A percentile compares a stretch with the other conserved stretches of the same genome.
These are phyloP conservation scores for Cryptococcus depauperatus DNA, from an alignment of 1,284 basidiomycete genomes.

Conservation along the genomic window DNA sequence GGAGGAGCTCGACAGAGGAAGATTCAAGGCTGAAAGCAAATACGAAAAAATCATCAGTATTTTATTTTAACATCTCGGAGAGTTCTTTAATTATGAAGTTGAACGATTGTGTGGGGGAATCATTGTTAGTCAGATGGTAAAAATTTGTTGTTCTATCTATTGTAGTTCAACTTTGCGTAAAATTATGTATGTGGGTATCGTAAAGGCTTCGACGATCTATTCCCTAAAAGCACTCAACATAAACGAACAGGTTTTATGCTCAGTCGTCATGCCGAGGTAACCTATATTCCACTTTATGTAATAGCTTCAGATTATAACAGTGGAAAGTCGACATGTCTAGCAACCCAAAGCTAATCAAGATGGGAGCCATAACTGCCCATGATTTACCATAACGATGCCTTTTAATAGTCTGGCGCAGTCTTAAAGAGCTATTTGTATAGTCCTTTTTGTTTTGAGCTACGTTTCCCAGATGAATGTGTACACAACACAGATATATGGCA, in stretches of 20 bases:
- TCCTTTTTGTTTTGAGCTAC: background rate
- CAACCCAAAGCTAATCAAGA: no score
- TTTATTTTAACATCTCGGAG: slow-evolving; percentile 33
- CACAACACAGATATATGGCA: no score
- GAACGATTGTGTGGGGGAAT: background rate
- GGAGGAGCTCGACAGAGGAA: slow-evolving; percentile 42
- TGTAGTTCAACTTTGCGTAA: background rate
- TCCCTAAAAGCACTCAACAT: no score
- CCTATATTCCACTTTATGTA: no score
- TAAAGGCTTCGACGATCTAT: no score
- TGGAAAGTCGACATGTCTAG: no score
- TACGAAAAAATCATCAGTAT: slow-evolving; percentile 20
- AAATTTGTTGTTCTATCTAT: background rate
- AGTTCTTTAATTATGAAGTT: no score
- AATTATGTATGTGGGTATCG: background rate
- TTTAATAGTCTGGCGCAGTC: background rate
- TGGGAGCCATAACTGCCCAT: no score
- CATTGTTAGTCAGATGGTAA: background rate
- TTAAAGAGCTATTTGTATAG: background rate
- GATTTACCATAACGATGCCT: no score
- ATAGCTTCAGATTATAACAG: no score
- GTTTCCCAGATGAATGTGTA: background rate
- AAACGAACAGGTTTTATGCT: no score
- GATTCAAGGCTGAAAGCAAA: slow-evolving; percentile 18
- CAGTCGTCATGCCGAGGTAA: no score